Evolutionary conservation across 345 rosid genomes (phyloP).

Genomic region (Populus nigra): DNA sequence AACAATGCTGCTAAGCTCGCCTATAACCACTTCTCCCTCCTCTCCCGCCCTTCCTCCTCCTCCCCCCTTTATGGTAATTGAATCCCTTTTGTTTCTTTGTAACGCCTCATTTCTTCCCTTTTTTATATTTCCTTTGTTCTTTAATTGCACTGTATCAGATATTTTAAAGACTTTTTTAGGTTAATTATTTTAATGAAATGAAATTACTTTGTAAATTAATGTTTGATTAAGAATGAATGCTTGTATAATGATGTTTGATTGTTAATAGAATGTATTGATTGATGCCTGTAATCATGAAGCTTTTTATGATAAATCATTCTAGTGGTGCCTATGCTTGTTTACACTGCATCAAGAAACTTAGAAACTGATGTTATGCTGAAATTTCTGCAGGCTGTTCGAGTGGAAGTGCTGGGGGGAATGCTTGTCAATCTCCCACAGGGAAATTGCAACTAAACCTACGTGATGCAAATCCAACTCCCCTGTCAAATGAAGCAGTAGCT

Average conservation of each 20-base stretch:
- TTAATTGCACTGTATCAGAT: neutral
- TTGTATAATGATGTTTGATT: too few species aligned
- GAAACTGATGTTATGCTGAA: neutral
- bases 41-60: neutral
- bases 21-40: constrained; percentile 16
- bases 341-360: neutral
- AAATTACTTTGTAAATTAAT: neutral
- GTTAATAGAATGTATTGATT: too few species aligned
- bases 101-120: neutral
- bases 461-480: constrained; percentile 9
- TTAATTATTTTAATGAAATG: neutral
- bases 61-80: neutral
- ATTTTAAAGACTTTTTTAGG: neutral
- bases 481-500: constrained; percentile 6
- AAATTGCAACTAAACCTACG: neutral
- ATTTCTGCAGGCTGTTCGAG: constrained; percentile 20
- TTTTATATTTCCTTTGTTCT: neutral
- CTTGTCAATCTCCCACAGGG: neutral
- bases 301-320: neutral
- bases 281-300: neutral
- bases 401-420: neutral
- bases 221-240: neutral
- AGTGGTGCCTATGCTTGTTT: neutral
- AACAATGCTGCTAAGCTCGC: constrained; percentile 47
- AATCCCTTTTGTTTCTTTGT: neutral